Evolutionary conservation across 2,329 filamentous ascomycete species (phyloP), one percentile per base, ranked within the genome.

Genomic region (Exophiala oligosperma): DNA sequence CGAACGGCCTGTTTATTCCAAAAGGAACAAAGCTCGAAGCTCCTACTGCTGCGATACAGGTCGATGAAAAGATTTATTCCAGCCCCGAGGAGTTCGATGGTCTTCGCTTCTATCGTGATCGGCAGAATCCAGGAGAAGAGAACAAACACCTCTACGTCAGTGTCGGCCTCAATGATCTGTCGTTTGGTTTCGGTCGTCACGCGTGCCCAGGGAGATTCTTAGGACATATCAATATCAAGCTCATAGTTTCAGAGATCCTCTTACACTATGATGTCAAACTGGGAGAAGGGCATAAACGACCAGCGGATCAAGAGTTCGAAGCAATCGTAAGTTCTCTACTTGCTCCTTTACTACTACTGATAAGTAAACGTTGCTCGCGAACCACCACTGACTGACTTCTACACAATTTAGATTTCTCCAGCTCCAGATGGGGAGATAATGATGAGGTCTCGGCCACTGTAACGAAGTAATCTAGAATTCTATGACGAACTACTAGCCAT

Each of bases 181-280:
- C 46, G 0, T 73, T 71, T 58, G 69, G 71, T 12, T 57, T 66
- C 32, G 72, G 72, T 12, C 60, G 64, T 29, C 68, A 73, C 51
- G 68, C 67, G 11, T 72, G 72, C 51, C 71, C 72, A 8, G 72
- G 72, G 1, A 62, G 71, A 11, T 73, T 73, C 58, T 70, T 74
- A 40, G 72, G 70, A 11, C 55, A 62, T 7, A 68, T 68, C 35
- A 69, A 71, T 56, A 65, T 73, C 51, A 74, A 74, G 57, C 66
- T 73, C 26, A 57, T 67, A 1, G 52, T 74, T n/a, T 66, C 62
- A 23, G 64, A 71, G 54, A 50, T 73, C 23, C 56, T 73, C 40
- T 56, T 72, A 26, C 67, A 70, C 54, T 74, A 73, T 55, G 71
- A 74, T 54, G 64, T 71, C 43, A 62, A 66, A 48, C 47, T 71